phyloP scores from a whole-genome alignment of 177 flowering plant species.

The Vitis hybrid region DNA sequence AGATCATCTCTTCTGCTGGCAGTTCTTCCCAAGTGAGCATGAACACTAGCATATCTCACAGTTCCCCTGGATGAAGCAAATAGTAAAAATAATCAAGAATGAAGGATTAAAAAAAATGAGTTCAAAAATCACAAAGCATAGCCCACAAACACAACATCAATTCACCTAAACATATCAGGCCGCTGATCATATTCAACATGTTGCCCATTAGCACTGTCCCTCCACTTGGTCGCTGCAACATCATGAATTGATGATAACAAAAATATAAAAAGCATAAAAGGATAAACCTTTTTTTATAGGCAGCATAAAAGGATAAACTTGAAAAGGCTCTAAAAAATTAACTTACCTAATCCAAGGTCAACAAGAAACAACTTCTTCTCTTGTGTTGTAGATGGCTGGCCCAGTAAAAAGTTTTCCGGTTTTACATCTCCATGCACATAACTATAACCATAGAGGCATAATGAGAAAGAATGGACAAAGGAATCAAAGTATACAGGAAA shows the following conservation, averaged over 20 bases:
- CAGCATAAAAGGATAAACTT: neutral
- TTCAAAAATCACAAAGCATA: neutral
- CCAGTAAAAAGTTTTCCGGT: conserved; percentile 90
- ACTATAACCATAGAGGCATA: conserved; percentile 27
- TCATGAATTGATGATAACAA: neutral
- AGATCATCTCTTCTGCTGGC: conserved; percentile 96
- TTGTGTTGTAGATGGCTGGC: conserved; percentile 70
- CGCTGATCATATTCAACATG: conserved; percentile 99
- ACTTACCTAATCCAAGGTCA: conserved; percentile 80
- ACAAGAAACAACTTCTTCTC: conserved; percentile 87
- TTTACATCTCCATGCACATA: conserved; percentile 96
- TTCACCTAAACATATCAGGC: conserved; percentile 93
- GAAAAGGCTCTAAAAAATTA: conserved; percentile 1
- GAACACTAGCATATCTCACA: conserved; percentile 89
- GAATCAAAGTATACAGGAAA: neutral
- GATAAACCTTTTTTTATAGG: too few species aligned
- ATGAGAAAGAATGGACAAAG: neutral
- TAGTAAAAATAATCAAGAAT: neutral
- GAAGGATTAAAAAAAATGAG: neutral
- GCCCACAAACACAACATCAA: neutral
- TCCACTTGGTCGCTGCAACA: conserved; percentile 92
- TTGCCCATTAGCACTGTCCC: conserved; percentile 58
- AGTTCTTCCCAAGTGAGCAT: conserved; percentile 95
- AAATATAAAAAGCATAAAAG: too few species aligned
- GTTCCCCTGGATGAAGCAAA: conserved; percentile 60